phyloP scores from a whole-genome alignment of 1,284 basidiomycete species.

The Sanghuangporus weigelae region DNA sequence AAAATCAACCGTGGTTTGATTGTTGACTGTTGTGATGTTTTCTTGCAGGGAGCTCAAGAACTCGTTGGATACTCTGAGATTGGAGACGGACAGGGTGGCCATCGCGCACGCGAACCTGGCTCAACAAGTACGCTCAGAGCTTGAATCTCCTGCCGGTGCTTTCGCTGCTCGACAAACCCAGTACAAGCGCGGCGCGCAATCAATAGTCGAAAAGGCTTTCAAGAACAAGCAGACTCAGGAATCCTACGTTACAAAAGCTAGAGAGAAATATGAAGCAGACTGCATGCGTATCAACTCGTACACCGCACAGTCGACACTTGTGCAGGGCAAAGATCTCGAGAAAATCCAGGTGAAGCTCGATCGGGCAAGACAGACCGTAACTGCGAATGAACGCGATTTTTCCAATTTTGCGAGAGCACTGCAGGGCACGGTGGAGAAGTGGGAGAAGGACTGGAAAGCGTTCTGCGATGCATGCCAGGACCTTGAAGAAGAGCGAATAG shows the following conservation, averaged over 20 bases:
- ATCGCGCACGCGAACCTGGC: constrained; percentile 65
- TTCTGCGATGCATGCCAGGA: constrained; percentile 96
- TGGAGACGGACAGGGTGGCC: constrained; percentile 83
- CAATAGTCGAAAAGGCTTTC: constrained; percentile 80
- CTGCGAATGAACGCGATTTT: constrained; percentile 88
- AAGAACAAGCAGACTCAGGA: constrained; percentile 85
- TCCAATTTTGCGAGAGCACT: constrained; percentile 81
- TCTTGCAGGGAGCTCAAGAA: constrained; percentile 66
- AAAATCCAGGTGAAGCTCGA: constrained; percentile 87
- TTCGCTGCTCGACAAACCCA: constrained; percentile 66
- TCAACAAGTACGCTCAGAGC: constrained; percentile 70
- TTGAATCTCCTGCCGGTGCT: constrained; percentile 64
- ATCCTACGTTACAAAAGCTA: constrained; percentile 78
- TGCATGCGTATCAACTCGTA: constrained; percentile 94
- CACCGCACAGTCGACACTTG: constrained; percentile 88
- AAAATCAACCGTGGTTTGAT: background rate
- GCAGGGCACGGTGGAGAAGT: constrained; percentile 77
- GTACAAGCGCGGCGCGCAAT: constrained; percentile 73
- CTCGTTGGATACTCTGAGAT: constrained; percentile 72
- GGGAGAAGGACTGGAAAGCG: constrained; percentile 92
- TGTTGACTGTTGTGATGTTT: constrained; percentile 15
- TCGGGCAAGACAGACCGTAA: constrained; percentile 85
- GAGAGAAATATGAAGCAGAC: constrained; percentile 92
- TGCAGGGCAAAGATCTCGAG: constrained; percentile 93
- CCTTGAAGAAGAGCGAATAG: constrained; percentile 89